Base-by-base conservation (phyloP, 176 grass and related monocot genomes). In the Juncus inflexus region DNA sequence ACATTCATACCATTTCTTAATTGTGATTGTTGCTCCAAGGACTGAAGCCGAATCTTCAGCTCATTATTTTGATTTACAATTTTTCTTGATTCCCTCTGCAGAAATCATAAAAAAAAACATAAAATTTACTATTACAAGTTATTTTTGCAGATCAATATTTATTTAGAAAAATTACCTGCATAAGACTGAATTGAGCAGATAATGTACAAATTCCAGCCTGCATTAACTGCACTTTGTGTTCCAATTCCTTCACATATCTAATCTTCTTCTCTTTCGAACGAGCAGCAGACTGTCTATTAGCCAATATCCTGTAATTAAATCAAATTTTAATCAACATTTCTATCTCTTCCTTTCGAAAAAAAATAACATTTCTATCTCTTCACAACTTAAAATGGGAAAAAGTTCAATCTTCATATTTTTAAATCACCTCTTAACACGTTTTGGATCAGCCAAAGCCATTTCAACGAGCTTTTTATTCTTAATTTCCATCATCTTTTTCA, bases 251-350 rank as follows among this genome's bases (percentile, higher is more conserved):
- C 69, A 96, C 87, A 86, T 96, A 96, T 73, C 91, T 70, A 72
- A 80, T 80, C 67, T 86, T 91, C 76, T 85, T 86, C 83, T 96
- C 91, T 69, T 96, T 96, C 51, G 91, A 96, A 15, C 91, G 87
- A 28, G 91, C 81, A 66, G 91, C 87, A 64, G 91, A 96, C 41
- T 91, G 82, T n/a, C 91, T 83, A 70, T 96, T 96, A 11, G 91
- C 91, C 66, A 96, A 37, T 69, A 96, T 88, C 87, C 87, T 96
- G 79, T 60, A 81, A 39, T 35, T 72, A 63, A 62, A 2, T 15
- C 75, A 75, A 35, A 37, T 11, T 74, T 70, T 60, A 74, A 68
- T 60, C 52, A 12, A 43, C 63, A 57, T 9, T 45, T 36, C 57
- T 38, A 39, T 61, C 0, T 35, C 49, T 51, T n/a, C n/a, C n/a